These are phyloP conservation scores for Physcomitrium patens DNA, from an alignment of 225 moss, liverwort and hornwort species.

Conservation along the genomic window DNA sequence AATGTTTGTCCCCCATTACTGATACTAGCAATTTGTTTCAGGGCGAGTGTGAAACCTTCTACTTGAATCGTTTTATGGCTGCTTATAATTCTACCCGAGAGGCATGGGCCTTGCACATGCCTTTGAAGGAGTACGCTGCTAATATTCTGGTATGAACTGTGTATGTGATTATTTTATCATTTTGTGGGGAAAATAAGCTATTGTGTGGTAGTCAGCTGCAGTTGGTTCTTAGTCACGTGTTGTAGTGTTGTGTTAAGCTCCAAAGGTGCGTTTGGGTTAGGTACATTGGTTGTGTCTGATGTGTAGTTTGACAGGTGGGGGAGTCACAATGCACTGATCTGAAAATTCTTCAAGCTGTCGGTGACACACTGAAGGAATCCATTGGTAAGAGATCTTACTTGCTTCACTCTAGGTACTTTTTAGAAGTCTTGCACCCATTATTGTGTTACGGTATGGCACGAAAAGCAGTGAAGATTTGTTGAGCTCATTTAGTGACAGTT, in stretches of 20 bases:
- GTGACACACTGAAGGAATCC: constrained; percentile 84
- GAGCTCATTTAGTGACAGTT: neutral
- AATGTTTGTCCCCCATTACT: neutral
- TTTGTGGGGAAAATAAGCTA: constrained; percentile 12
- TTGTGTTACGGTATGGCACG: neutral
- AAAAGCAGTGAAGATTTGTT: neutral
- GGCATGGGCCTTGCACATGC: constrained; percentile 37
- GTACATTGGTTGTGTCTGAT: constrained; percentile 2
- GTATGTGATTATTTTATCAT: constrained; percentile 8
- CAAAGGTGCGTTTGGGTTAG: neutral
- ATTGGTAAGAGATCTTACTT: constrained; percentile 54
- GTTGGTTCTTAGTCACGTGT: neutral
- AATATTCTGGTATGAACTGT: constrained; percentile 51
- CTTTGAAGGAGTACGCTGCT: constrained; percentile 59
- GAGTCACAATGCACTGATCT: constrained; percentile 86
- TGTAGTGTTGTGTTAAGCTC: neutral
- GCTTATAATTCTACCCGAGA: constrained; percentile 52
- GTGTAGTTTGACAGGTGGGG: constrained; percentile 60
- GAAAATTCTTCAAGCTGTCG: constrained; percentile 77
- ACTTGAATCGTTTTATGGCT: constrained; percentile 60
- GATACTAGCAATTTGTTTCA: constrained; percentile 31
- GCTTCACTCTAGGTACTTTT: neutral
- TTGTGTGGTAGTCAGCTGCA: neutral
- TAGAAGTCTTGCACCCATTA: neutral
- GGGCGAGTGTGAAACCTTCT: constrained; percentile 56